phyloP scores from a whole-genome alignment of 495 filamentous ascomycete genomes.

The Amniculicola lignicola region DNA sequence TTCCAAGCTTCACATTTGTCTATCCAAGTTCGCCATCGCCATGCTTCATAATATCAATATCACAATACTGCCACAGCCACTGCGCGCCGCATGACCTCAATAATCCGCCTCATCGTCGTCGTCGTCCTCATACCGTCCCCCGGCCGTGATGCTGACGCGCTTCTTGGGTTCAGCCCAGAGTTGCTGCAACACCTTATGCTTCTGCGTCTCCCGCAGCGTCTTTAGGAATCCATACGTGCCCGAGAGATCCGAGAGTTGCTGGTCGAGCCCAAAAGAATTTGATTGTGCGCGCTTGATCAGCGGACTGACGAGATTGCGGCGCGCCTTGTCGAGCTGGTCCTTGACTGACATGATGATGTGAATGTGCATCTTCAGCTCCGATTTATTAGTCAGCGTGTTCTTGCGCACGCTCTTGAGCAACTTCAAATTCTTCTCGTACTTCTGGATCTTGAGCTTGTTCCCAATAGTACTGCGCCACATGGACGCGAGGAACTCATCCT shows the following conservation, averaged over 20 bases:
- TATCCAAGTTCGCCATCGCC: slow-evolving; percentile 15
- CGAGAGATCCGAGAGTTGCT: slow-evolving; percentile 78
- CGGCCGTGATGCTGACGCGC: slow-evolving; percentile 16
- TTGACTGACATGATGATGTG: slow-evolving; percentile 73
- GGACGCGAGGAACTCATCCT: slow-evolving; percentile 74
- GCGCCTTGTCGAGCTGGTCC: slow-evolving; percentile 71
- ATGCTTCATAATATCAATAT: slow-evolving; percentile 16
- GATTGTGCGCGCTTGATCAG: slow-evolving; percentile 67
- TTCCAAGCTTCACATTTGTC: slow-evolving; percentile 6
- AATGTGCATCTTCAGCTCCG: slow-evolving; percentile 78
- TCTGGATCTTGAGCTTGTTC: slow-evolving; percentile 65
- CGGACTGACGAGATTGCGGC: slow-evolving; percentile 75
- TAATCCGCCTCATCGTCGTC: slow-evolving; percentile 17
- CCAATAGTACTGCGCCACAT: slow-evolving; percentile 84
- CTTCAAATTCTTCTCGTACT: slow-evolving; percentile 82
- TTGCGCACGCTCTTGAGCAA: slow-evolving; percentile 69
- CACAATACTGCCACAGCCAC: no score
- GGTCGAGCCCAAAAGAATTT: slow-evolving; percentile 68
- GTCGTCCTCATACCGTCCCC: slow-evolving; percentile 13
- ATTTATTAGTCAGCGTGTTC: slow-evolving; percentile 81
- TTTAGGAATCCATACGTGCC: slow-evolving; percentile 73
- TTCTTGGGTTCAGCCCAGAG: slow-evolving; percentile 31
- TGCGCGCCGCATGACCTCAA: no score
- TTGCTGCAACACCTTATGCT: slow-evolving; percentile 73
- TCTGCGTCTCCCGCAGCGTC: slow-evolving; percentile 70